Evolutionary conservation across 2,329 filamentous ascomycete species (phyloP).

Genomic region (Nemania serpens): DNA sequence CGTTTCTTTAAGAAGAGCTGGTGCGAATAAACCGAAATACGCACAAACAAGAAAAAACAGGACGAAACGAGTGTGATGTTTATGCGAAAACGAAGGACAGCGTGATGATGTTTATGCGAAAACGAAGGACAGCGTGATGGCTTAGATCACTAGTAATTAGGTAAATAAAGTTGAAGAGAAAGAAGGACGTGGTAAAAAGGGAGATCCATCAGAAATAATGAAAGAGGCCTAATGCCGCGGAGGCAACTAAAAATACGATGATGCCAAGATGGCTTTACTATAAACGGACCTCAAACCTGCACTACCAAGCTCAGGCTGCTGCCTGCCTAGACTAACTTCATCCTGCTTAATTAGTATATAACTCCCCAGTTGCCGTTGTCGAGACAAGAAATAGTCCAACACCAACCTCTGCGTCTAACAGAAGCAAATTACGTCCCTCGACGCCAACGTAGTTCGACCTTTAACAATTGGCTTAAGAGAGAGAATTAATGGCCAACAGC

Average conservation of each 20-base stretch:
- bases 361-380: too few relatives aligned
- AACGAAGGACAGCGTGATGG: conserved; percentile 10
- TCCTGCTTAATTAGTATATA: not conserved
- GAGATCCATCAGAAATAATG: not conserved
- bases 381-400: too few relatives aligned
- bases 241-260: conserved; percentile 14
- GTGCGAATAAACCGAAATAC: too few relatives aligned
- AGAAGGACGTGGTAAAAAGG: conserved; percentile 12
- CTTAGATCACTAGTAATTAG: conserved; percentile 13
- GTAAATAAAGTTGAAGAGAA: not conserved
- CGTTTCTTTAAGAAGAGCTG: too few relatives aligned
- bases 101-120: not conserved
- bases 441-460: too few relatives aligned
- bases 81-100: conserved; percentile 15
- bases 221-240: too few relatives aligned
- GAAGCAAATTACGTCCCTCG: too few relatives aligned
- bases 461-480: too few relatives aligned
- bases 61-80: conserved; percentile 24
- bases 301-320: not conserved
- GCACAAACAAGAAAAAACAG: not conserved
- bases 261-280: conserved; percentile 4
- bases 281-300: not conserved
- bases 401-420: too few relatives aligned
- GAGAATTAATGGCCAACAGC: too few relatives aligned
- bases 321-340: not conserved